Percentiles rank a stretch among this genome's conserved stretches.
These are phyloP conservation scores for Cutaneotrichosporon cutaneum DNA, from an alignment of 1,284 basidiomycete species.

Conservation along the genomic window DNA sequence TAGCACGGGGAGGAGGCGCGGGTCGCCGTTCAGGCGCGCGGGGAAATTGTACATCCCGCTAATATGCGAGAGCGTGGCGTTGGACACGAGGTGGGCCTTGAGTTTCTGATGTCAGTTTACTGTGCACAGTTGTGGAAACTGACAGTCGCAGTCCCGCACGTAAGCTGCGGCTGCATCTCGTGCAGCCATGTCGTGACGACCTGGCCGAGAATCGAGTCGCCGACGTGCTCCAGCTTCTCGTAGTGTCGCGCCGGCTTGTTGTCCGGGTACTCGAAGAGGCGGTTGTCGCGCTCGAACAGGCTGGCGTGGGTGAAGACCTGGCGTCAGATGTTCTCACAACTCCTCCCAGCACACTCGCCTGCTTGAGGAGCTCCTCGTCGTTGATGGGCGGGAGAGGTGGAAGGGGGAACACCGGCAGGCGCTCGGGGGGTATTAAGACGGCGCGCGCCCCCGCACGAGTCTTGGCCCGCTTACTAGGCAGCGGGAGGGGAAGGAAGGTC, in stretches of 20 bases:
- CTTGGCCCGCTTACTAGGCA: constrained; percentile 43
- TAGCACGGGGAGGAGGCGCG: constrained; percentile 36
- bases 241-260: constrained; percentile 34
- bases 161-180: constrained; percentile 39
- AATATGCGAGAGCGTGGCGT: constrained; percentile 46
- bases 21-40: constrained; percentile 36
- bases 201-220: constrained; percentile 47
- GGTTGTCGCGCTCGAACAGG: constrained; percentile 32
- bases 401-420: constrained; percentile 42
- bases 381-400: constrained; percentile 41
- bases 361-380: constrained; percentile 31
- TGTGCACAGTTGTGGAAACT: constrained; percentile 16
- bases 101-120: constrained; percentile 37
- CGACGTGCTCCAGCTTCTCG: constrained; percentile 51
- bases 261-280: constrained; percentile 38
- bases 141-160: constrained; percentile 46
- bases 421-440: constrained; percentile 42
- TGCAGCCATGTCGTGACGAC: constrained; percentile 50
- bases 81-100: constrained; percentile 49
- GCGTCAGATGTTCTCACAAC: background rate
- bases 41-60: constrained; percentile 47
- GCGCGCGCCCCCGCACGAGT: constrained; percentile 27
- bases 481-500: constrained; percentile 29
- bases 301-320: constrained; percentile 38
- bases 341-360: constrained; percentile 18